A percentile compares a stretch with the other conserved stretches of the same genome.
These are phyloP conservation scores for Scheffersomyces illinoinensis DNA, from an alignment of 1,139 yeast genomes.

Conservation along the genomic window DNA sequence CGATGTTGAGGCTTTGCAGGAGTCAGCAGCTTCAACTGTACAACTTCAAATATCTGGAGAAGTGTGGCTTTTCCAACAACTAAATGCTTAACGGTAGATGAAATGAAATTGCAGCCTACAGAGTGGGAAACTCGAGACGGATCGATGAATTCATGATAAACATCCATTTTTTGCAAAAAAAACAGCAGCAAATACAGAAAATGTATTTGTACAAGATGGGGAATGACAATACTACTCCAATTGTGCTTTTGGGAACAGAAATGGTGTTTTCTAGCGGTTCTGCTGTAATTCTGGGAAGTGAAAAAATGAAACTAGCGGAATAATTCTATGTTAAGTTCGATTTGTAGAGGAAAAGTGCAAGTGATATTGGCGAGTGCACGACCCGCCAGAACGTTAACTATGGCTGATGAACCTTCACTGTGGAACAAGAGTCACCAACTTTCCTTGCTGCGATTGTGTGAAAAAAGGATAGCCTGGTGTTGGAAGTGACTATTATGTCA, in stretches of 20 bases:
- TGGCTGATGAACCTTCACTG: too few relatives aligned
- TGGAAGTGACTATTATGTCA: too few relatives aligned
- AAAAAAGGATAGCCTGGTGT: too few relatives aligned
- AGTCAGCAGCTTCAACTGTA: conserved; percentile 21
- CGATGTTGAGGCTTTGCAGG: conserved; percentile 27
- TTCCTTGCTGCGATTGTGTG: too few relatives aligned
- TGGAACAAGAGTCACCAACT: too few relatives aligned
- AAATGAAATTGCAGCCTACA: conserved; percentile 62
- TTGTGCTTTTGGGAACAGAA: neutral
- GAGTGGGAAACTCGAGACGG: conserved; percentile 75
- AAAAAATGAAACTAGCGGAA: neutral
- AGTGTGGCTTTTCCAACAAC: conserved; percentile 72
- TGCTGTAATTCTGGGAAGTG: neutral
- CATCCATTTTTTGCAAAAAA: conserved; percentile 56
- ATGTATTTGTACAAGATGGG: neutral
- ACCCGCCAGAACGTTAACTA: neutral
- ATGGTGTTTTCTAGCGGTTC: neutral
- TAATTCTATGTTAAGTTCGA: neutral
- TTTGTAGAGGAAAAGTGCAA: neutral
- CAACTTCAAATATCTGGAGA: conserved; percentile 64
- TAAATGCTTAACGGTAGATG: conserved; percentile 51
- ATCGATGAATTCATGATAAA: conserved; percentile 75
- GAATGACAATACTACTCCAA: neutral
- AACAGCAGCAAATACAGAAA: neutral
- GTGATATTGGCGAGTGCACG: neutral